Evolutionary conservation across 805 yeast genomes (phyloP).

Genomic region (Suhomyces sp.): DNA sequence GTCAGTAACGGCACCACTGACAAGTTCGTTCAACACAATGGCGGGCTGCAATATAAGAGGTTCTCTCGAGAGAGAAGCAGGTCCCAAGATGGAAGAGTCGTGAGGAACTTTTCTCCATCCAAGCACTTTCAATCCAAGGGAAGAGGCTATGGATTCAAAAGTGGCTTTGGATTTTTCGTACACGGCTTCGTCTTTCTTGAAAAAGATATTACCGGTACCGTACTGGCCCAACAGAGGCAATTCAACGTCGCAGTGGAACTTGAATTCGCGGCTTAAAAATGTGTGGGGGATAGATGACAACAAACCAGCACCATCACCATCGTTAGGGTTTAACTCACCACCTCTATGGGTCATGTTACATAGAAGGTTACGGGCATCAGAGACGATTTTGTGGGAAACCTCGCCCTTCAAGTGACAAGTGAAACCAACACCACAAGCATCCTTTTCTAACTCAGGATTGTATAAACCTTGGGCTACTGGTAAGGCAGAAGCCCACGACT

Average conservation of each 20-base stretch:
- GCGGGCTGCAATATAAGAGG: conserved; percentile 91
- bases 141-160: conserved; percentile 75
- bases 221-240: conserved; percentile 83
- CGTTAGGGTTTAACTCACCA: conserved; percentile 95
- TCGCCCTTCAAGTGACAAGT: conserved; percentile 90
- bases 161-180: conserved; percentile 68
- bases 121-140: conserved; percentile 75
- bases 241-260: conserved; percentile 59
- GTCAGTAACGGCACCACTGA: conserved; percentile 9
- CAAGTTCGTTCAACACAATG: conserved; percentile 55
- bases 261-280: conserved; percentile 81
- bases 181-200: conserved; percentile 79
- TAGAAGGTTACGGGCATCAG: conserved; percentile 81
- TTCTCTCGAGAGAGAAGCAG: conserved; percentile 91
- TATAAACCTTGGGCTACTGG: conserved; percentile 88
- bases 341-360: conserved; percentile 99
- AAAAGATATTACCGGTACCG: conserved; percentile 92
- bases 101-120: conserved; percentile 96
- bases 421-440: conserved; percentile 98
- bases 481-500: conserved; percentile 87
- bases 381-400: conserved; percentile 85
- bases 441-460: conserved; percentile 91
- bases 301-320: conserved; percentile 99
- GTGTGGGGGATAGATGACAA: conserved; percentile 89
- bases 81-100: conserved; percentile 91